These are phyloP conservation scores for Acanthamoeba lenticulata DNA, from an alignment of 208 protist species.

Conservation along the genomic window DNA sequence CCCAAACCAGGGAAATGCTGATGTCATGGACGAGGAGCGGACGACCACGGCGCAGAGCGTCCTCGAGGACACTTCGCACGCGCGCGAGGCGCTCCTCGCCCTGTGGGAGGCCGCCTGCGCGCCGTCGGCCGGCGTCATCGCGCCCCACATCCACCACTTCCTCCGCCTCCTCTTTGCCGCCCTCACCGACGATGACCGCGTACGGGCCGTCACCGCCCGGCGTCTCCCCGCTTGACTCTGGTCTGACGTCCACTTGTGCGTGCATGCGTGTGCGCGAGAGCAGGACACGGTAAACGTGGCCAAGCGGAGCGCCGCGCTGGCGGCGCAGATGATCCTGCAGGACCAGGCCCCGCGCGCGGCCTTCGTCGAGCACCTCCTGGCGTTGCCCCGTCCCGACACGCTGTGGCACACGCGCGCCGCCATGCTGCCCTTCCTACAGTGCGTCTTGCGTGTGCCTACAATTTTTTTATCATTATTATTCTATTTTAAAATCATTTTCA, in stretches of 20 bases:
- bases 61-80: not conserved
- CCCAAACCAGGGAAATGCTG: too few species aligned
- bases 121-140: not conserved
- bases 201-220: not conserved
- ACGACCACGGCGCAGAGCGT: not conserved
- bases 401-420: not conserved
- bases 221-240: not conserved
- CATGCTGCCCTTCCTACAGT: slow-evolving; percentile 56
- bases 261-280: not conserved
- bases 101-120: not conserved
- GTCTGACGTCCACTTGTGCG: not conserved
- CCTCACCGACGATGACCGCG: not conserved
- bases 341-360: not conserved
- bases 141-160: not conserved
- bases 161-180: not conserved
- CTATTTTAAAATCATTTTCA: not conserved
- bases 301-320: slow-evolving; percentile 15
- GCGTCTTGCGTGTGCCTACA: too few species aligned
- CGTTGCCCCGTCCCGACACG: not conserved
- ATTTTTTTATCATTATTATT: too few species aligned
- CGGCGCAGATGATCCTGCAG: not conserved
- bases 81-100: not conserved
- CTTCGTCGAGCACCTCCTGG: not conserved
- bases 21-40: not conserved
- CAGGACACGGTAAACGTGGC: slow-evolving; percentile 38